Conservation (phyloP, 2,329 filamentous ascomycete genomes). For the Pseudodiploospora longispora region DNA sequence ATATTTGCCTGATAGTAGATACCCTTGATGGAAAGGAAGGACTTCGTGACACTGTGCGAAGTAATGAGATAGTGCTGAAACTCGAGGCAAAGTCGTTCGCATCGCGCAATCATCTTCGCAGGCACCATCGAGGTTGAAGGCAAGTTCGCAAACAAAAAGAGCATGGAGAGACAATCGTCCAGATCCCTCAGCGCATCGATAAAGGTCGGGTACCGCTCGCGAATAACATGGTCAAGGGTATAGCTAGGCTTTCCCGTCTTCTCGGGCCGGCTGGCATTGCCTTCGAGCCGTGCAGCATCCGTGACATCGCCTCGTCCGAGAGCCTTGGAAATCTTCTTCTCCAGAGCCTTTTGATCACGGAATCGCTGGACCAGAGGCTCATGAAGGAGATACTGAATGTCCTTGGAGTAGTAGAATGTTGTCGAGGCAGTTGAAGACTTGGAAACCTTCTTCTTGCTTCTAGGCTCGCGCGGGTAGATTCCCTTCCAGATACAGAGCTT, state of each 20-base stretch:
- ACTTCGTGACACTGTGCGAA: constrained; percentile 86
- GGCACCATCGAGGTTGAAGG: constrained; percentile 85
- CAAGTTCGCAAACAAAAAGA: constrained; percentile 95
- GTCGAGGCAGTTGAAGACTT: constrained; percentile 85
- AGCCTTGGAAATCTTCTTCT: constrained; percentile 94
- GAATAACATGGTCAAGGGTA: constrained; percentile 92
- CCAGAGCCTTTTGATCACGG: constrained; percentile 90
- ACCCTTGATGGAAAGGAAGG: constrained; percentile 96
- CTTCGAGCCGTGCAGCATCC: constrained; percentile 80
- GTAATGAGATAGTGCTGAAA: constrained; percentile 97
- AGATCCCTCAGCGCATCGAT: constrained; percentile 88
- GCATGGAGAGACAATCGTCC: constrained; percentile 92
- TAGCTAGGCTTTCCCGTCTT: constrained; percentile 85
- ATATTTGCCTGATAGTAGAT: constrained; percentile 99
- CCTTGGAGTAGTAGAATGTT: constrained; percentile 87
- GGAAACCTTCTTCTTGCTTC: constrained; percentile 93
- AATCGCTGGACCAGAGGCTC: constrained; percentile 92
- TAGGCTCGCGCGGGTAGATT: constrained; percentile 94
- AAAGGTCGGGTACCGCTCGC: constrained; percentile 96
- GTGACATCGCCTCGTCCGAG: constrained; percentile 84
- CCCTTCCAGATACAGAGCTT: constrained; percentile 99
- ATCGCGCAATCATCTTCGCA: constrained; percentile 90
- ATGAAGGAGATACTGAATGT: constrained; percentile 96
- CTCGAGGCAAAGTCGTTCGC: constrained; percentile 86
- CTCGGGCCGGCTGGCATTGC: constrained; percentile 79